Evolutionary conservation across 1,284 basidiomycete species (phyloP), one percentile per base, ranked within the genome.

Genomic region (Microbotryomycetes sp.): DNA sequence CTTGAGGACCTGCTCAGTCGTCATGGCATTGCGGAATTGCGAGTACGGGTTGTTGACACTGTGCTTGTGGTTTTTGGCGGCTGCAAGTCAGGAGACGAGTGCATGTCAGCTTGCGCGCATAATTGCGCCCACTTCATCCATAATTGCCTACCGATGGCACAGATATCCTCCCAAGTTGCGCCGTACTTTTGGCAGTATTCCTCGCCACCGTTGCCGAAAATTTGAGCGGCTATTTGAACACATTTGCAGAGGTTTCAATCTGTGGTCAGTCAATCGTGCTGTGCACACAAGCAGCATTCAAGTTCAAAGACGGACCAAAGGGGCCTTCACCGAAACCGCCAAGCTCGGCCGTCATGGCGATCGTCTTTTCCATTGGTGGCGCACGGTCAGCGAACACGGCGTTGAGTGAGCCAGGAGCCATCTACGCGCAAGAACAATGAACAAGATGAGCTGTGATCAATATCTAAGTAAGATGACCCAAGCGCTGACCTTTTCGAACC

Each of bases 11-110:
- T 89, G 61, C 65, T 89, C 83, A 14, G 82, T 81, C 30, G 79
- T 84, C 85, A 86, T 88, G 6, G 85, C 85, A 68, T 85, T 81
- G 16, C 83, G 82, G 77, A 92, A 92, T 73, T 92, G 89, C 1
- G 88, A 86, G 71, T 92, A 92, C 0, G 89, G 89, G 70, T 92
- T 92, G 57, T 86, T 86, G 59, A 84, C 75, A 0, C 87, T 86
- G 74, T 92, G 89, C 65, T 80, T 83, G 74, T 92, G 89, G 71
- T 90, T 91, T 79, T 92, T 91, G 26, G 86, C 82, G 5, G 64
- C 65, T 53, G 47, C 19, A 25, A n/a, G n/a, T n/a, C 14, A 32
- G 36, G n/a, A 4, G 22, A 15, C 9, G 26, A 49, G 36, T 26
- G 36, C 12, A 19, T 19, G 30, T 46, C 42, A 56, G 54, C 3